A percentile compares a stretch with the other conserved stretches of the same genome.
Conservation (phyloP, 176 grass and related monocot genomes). For the Eragrostis nindensis region DNA sequence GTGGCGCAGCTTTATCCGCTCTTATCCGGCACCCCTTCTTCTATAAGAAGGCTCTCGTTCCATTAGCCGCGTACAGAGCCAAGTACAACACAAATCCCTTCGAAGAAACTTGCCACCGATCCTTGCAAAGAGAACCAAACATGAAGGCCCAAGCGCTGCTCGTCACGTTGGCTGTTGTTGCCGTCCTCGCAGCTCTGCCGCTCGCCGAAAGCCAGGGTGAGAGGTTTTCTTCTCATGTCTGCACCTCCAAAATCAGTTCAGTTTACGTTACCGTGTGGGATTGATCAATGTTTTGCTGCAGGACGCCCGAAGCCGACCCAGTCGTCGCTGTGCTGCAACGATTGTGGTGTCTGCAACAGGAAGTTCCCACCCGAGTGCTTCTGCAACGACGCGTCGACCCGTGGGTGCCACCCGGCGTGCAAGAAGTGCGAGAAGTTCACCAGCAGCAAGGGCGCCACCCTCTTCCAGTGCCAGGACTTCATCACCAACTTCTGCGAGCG, state of each 20-base stretch:
- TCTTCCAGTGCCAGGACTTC: not conserved
- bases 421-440: not conserved
- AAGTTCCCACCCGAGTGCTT: not conserved
- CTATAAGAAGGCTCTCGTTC: no score
- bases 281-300: not conserved
- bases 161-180: not conserved
- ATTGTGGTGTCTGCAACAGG: conserved; percentile 10
- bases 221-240: not conserved
- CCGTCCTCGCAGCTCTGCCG: conserved; percentile 1
- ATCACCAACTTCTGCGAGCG: not conserved
- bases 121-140: not conserved
- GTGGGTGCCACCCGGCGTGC: conserved; percentile 32
- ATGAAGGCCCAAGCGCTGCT: conserved; percentile 1
- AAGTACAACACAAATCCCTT: not conserved
- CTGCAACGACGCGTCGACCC: not conserved
- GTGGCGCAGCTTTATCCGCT: no score
- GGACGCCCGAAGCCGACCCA: not conserved
- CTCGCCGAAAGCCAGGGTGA: conserved; percentile 8
- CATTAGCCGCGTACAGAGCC: not conserved
- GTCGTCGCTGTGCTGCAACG: conserved; percentile 10
- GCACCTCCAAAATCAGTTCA: not conserved
- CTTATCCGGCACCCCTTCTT: no score
- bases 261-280: not conserved
- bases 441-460: not conserved
- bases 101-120: not conserved